Percentiles rank a stretch among this genome's conserved stretches.
phyloP scores from a whole-genome alignment of 108 stramenopile species.

The Nannochloropsis oceanica region DNA sequence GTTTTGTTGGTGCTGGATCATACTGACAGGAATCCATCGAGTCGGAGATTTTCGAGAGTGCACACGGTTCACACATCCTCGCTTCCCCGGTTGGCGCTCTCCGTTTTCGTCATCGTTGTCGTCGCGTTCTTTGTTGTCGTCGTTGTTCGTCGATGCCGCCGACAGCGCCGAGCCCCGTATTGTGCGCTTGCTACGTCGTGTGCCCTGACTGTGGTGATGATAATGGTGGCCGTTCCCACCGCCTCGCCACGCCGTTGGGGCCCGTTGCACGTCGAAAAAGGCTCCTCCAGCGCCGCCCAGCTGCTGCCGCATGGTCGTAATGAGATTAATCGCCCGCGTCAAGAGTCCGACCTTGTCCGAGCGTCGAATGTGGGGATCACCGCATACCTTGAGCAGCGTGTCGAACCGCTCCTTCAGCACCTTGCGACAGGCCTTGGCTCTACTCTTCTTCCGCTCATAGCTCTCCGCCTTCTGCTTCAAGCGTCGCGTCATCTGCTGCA shows the following conservation, averaged over 20 bases:
- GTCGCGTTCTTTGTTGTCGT: not conserved
- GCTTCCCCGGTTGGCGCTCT: not conserved
- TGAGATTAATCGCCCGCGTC: not conserved
- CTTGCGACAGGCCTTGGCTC: not conserved
- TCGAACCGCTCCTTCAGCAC: not conserved
- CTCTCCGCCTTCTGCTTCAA: not conserved
- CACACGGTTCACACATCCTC: not conserved
- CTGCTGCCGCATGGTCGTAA: not conserved
- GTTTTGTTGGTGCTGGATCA: not conserved
- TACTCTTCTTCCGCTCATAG: not conserved
- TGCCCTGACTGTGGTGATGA: not conserved
- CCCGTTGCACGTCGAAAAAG: not conserved
- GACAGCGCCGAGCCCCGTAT: not conserved
- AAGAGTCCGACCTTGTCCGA: not conserved
- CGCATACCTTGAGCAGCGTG: not conserved
- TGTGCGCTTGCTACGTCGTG: not conserved
- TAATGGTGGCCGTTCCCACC: not conserved
- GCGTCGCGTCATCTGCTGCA: not conserved
- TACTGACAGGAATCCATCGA: not conserved
- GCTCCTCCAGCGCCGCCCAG: too few relatives aligned
- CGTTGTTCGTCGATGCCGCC: not conserved
- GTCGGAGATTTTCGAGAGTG: not conserved
- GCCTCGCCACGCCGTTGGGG: not conserved
- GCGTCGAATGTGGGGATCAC: not conserved
- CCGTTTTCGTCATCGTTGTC: not conserved